These are phyloP conservation scores for Herpetomonas samuelpessoai DNA, from an alignment of 208 protist genomes.

Conservation along the genomic window DNA sequence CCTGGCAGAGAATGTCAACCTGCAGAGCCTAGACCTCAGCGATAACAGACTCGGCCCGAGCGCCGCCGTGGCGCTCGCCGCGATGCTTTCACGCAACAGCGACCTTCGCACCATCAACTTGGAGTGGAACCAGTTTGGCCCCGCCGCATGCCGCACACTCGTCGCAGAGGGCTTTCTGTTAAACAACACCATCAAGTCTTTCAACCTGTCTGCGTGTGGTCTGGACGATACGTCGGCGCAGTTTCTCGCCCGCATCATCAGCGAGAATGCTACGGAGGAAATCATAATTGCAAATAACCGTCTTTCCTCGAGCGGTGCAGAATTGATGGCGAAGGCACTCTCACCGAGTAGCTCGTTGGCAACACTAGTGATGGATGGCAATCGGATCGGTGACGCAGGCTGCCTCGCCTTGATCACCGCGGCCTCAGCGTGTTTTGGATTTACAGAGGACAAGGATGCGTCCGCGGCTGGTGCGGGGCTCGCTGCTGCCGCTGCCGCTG, in stretches of 20 bases:
- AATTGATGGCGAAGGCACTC: constrained; percentile 77
- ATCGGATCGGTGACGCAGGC: constrained; percentile 72
- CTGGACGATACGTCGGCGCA: constrained; percentile 72
- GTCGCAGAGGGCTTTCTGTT: constrained; percentile 73
- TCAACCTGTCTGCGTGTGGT: constrained; percentile 81
- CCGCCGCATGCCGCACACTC: constrained; percentile 47
- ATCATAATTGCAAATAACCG: constrained; percentile 88
- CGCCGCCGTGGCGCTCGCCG: constrained; percentile 67
- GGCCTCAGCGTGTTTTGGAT: neutral
- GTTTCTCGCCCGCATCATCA: constrained; percentile 71
- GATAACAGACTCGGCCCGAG: constrained; percentile 85
- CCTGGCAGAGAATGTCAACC: constrained; percentile 72
- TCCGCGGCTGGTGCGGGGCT: too few relatives aligned
- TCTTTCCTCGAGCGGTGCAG: constrained; percentile 67
- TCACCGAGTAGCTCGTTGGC: constrained; percentile 63
- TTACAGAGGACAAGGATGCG: neutral
- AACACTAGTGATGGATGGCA: constrained; percentile 78
- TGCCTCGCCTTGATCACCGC: constrained; percentile 60
- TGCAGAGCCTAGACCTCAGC: constrained; percentile 79
- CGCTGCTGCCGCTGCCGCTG: too few relatives aligned
- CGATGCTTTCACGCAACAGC: constrained; percentile 73
- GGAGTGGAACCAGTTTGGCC: constrained; percentile 88
- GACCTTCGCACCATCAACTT: constrained; percentile 86
- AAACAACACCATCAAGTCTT: constrained; percentile 90
- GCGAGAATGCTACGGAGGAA: constrained; percentile 87